phyloP scores from a whole-genome alignment of 225 moss, liverwort and hornwort genomes.

The Antitrichia curtipendula region DNA sequence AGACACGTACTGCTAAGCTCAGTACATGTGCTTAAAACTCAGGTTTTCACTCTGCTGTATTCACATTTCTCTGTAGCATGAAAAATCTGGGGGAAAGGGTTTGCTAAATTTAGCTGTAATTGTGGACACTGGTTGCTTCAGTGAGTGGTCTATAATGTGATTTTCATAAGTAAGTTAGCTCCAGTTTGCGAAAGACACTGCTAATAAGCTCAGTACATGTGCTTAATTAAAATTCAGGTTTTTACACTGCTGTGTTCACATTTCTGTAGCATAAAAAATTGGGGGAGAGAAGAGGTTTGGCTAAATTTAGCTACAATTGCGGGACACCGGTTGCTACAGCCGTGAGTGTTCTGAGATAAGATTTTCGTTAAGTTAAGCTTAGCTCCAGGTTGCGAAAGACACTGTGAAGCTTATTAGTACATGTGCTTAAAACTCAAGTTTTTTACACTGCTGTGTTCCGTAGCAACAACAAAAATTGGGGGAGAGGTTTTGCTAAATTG shows the following conservation, averaged over 20 bases:
- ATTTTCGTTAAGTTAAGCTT: no score
- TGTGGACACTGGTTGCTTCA: no score
- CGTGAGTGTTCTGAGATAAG: not conserved
- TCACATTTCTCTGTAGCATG: not conserved
- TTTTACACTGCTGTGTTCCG: no score
- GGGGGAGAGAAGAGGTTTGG: not conserved
- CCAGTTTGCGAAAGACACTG: not conserved
- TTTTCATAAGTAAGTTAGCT: no score
- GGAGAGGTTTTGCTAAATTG: no score
- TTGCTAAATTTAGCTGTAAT: not conserved
- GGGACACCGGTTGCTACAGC: not conserved
- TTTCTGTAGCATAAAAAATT: not conserved
- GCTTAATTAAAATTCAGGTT: not conserved
- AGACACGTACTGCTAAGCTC: not conserved
- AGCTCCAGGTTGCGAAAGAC: no score
- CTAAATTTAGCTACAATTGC: not conserved
- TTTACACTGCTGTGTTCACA: not conserved
- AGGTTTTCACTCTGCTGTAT: no score
- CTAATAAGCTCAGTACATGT: not conserved
- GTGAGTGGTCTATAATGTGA: no score
- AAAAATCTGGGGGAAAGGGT: not conserved
- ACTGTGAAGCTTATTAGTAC: no score
- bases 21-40: not conserved
- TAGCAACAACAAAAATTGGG: no score
- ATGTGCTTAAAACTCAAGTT: no score